Base-by-base conservation (phyloP, 176 grass and related monocot species). In the Aegilops speltoides region DNA sequence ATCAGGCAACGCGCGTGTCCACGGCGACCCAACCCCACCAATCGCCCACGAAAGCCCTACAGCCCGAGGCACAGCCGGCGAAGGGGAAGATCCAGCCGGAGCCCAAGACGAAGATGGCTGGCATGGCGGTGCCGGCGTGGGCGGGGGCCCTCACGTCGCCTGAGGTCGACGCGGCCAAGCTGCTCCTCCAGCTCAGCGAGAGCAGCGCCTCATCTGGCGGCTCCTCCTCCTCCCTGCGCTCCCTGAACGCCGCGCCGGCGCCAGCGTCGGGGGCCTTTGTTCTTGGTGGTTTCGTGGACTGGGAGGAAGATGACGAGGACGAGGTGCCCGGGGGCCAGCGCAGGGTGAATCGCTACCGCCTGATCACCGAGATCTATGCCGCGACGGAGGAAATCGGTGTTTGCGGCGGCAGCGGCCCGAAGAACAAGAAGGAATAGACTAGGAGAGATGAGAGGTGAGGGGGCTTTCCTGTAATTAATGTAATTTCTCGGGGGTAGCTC, bases 301-400 rank as follows among this genome's bases (percentile, higher is more conserved):
- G 43, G 16, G 82, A 62, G 37, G 88, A 82, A 10, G 82, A 79
- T 12, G 67, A 83, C 19, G 85, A 68, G 59, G 54, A 89, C 28
- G 87, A 89, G 60, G 83, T 68, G 15, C 1, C 61, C 2, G 63
- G 76, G 13, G 86, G 46, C 59, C 63, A 46, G 81, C 69, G 92
- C 22, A 85, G 46, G 88, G 83, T 26, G 82, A 87, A 60, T 75
- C 74, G 86, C 83, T 91, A 80, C 41, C 89, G 93, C 73, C 26
- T 78, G 85, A 87, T 93, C 72, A 48, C 72, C 5, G 87, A 91
- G 79, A 74, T 98, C 80, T 98, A 95, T 61, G 71, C 26, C 3
- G 57, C 57, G 17, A 90, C 80, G 7, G 68, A 11, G 7, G 62
- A 65, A 72, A 89, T 92, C 63, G 57, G 78, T 57, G 78, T 37